Evolutionary conservation across 1,284 basidiomycete species (phyloP).

Genomic region (Leccinum holopus): DNA sequence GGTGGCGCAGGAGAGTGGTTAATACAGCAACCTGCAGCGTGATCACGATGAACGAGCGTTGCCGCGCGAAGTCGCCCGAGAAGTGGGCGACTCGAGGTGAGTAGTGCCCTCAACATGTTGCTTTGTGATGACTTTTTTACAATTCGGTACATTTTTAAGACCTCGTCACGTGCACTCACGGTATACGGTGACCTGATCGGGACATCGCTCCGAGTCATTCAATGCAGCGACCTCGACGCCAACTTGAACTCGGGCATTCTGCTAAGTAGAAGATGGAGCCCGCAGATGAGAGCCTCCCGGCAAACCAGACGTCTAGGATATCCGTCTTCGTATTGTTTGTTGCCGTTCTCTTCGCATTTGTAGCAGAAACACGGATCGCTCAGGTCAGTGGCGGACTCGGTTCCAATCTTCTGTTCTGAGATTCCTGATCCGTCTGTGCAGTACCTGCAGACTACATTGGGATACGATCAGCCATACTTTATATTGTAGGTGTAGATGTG

Average conservation of each 20-base stretch:
- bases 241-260: background rate
- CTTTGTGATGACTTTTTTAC: conserved; percentile 8
- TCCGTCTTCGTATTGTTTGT: conserved; percentile 34
- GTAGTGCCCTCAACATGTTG: conserved; percentile 63
- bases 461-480: conserved; percentile 75
- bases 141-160: background rate
- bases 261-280: conserved; percentile 21
- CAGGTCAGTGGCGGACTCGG: conserved; percentile 48
- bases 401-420: background rate
- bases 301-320: conserved; percentile 29
- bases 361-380: conserved; percentile 66
- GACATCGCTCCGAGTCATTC: too few relatives aligned
- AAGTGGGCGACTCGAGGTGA: conserved; percentile 60
- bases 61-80: conserved; percentile 50
- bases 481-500: conserved; percentile 58
- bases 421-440: conserved; percentile 28
- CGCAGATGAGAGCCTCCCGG: background rate
- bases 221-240: background rate
- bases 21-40: conserved; percentile 31
- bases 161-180: conserved; percentile 17
- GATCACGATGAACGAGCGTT: conserved; percentile 35
- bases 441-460: conserved; percentile 73
- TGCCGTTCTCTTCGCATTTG: conserved; percentile 63
- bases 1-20: conserved; percentile 19
- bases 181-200: background rate